Percentiles rank a stretch among this genome's conserved stretches.
phyloP scores from a whole-genome alignment of 805 yeast genomes.

The Helenozyma rhizophorensis region DNA sequence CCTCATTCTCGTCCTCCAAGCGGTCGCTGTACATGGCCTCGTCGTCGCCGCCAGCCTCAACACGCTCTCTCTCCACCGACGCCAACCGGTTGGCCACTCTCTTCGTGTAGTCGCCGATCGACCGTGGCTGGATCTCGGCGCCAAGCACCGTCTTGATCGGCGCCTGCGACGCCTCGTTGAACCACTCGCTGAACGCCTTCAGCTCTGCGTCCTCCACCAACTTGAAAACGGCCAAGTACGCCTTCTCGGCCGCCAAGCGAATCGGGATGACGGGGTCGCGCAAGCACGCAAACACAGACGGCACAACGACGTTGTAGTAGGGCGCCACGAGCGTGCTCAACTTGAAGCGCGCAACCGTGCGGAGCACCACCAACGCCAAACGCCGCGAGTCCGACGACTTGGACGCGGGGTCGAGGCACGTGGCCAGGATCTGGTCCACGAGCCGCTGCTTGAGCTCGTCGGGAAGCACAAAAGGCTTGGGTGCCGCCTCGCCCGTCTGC shows the following conservation, averaged over 20 bases:
- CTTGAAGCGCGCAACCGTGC: slow-evolving; percentile 69
- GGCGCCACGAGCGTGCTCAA: slow-evolving; percentile 48
- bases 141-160: slow-evolving; percentile 42
- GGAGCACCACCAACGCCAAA: slow-evolving; percentile 64
- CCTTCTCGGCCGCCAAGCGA: slow-evolving; percentile 91
- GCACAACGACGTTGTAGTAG: slow-evolving; percentile 53
- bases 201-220: slow-evolving; percentile 63
- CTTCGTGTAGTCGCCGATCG: slow-evolving; percentile 82
- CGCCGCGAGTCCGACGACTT: slow-evolving; percentile 75
- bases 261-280: slow-evolving; percentile 89
- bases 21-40: slow-evolving; percentile 82
- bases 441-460: slow-evolving; percentile 40
- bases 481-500: slow-evolving; percentile 11
- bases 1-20: slow-evolving; percentile 79
- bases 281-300: slow-evolving; percentile 75
- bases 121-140: slow-evolving; percentile 54
- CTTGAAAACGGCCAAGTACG: slow-evolving; percentile 67
- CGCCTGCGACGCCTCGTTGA: slow-evolving; percentile 34
- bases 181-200: slow-evolving; percentile 61
- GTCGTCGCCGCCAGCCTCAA: slow-evolving; percentile 85
- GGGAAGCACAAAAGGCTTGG: slow-evolving; percentile 38
- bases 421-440: slow-evolving; percentile 46
- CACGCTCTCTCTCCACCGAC: slow-evolving; percentile 78
- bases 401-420: slow-evolving; percentile 50
- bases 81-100: slow-evolving; percentile 90